phyloP scores from a whole-genome alignment of 768 basidiomycete genomes.

The Gloeophyllum trabeum region DNA sequence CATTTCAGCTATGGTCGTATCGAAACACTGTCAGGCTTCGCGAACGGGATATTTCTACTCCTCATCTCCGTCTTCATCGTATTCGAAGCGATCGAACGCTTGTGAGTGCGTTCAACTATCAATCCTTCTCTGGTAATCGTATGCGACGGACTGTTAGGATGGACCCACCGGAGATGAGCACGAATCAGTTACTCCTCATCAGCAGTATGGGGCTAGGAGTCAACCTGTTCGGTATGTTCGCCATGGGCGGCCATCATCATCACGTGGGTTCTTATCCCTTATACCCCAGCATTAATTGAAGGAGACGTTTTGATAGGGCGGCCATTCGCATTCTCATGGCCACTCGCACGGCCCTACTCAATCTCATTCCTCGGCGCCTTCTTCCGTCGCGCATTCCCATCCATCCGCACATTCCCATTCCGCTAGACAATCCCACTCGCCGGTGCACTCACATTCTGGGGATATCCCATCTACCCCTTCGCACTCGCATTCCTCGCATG shows the following conservation, averaged over 20 bases:
- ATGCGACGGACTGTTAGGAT: too few species aligned
- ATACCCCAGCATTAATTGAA: constrained; percentile 1
- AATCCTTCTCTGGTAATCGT: too few species aligned
- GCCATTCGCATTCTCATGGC: constrained; percentile 45
- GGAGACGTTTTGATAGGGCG: constrained; percentile 27
- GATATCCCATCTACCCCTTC: too few species aligned
- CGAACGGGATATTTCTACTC: constrained; percentile 91
- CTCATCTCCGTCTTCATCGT: constrained; percentile 96
- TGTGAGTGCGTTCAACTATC: constrained; percentile 44
- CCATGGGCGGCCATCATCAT: constrained; percentile 92
- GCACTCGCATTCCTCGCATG: too few species aligned
- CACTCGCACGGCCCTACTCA: too few species aligned
- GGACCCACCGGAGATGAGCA: constrained; percentile 97
- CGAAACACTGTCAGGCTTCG: constrained; percentile 95
- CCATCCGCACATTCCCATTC: too few species aligned
- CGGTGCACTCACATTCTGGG: too few species aligned
- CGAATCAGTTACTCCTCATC: constrained; percentile 81
- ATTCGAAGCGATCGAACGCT: constrained; percentile 92
- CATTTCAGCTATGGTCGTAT: constrained; percentile 76
- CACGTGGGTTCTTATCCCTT: constrained; percentile 38
- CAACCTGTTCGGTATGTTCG: constrained; percentile 97
- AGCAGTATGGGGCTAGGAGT: constrained; percentile 85
- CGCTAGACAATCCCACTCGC: too few species aligned
- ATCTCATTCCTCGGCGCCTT: too few species aligned
- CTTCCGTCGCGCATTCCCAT: too few species aligned